Evolutionary conservation across 495 filamentous ascomycete genomes (phyloP), one percentile per base, ranked within the genome.

Genomic region (Xylaria curta): DNA sequence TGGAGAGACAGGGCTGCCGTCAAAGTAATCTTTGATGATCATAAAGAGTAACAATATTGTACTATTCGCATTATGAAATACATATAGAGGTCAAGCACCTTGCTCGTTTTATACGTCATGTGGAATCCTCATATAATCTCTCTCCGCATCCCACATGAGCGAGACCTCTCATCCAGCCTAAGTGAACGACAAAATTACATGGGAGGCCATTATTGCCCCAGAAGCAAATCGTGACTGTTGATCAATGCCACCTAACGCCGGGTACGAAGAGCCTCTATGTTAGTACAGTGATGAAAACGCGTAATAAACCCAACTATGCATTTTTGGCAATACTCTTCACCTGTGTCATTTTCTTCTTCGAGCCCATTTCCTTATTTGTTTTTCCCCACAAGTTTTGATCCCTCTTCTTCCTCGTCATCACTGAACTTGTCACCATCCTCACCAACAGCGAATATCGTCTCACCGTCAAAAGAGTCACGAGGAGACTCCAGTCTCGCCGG

Each of bases 391-490:
- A 97, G 85, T 71, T 89, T 87, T 44, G 80, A 77, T 42, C 72
- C 78, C 51, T 87, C 83, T 68, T 42, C 62, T 6, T 75, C 75
- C 4, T 84, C 82, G 40, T 84, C 83, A 58, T 80, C 78, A 17
- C 82, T 84, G 70, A 85, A 85, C 77, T 91, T 91, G 75, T 94
- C 93, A 15, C 87, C 92, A 67, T 94, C 92, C 72, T 96, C 94
- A 17, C 94, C 94, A 7, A 98, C 93, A 8, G 94, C 95, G 77
- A 98, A 98, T 62, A 98, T 94, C 0, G 94, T 96, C 83, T 98
- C 94, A 6, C 93, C 95, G 68, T 98, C 95, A 24, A 97, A 83
- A 24, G 91, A 94, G 69, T 94, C 89, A 59, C 93, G 83, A 13
- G 86, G 84, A 66, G 78, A 71, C 69, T 81, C 77, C 64, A 74